Base-by-base conservation (phyloP, 306 rosid genomes). In the Sophora flavescens region DNA sequence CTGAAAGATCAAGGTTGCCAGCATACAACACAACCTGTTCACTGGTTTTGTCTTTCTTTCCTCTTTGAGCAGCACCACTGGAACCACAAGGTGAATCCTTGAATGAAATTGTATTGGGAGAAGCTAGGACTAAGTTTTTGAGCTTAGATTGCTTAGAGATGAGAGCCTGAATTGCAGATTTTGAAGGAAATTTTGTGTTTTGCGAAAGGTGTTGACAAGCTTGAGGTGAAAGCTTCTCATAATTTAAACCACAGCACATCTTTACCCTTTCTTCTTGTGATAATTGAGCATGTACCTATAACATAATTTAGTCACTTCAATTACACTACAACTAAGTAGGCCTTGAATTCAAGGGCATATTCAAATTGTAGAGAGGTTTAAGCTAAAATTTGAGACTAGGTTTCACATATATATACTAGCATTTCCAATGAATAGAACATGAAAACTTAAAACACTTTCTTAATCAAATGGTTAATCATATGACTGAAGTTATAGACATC, bases 241-340 rank as follows among this genome's bases (percentile, higher is more conserved):
- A 84, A 71, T 88, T 92, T 82, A 95, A 74, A 33, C 86, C 87
- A 63, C 87, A 62, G 65, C 97, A 92, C 63, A 95, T 79, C 78
- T 86, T 90, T 83, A 87, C 28, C 86, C 83, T 92, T 60, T 92
- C 93, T 66, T 90, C 97, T 84, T 90, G 90, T 6, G 91, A 84
- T 71, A 95, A 74, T 80, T 87, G 89, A 68, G 86, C n/a, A 65
- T 95, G 99, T 39, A 90, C 97, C 99, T 95, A 68, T 77, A 61
- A 67, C 50, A 81, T 18, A 68, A 74, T 35, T 12, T 48, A 56
- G 50, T 84, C 59, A 81, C 48, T 63, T 53, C 78, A 74, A 82
- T 44, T 26, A 68, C 58, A 51, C 16, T n/a, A 15, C n/a, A 35
- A 36, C n/a, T 18, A 38, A 50, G 13, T 18, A 78, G 15, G n/a